Evolutionary conservation across 371 early-diverging fungal species (phyloP).

Genomic region (Umbelopsis sp.): DNA sequence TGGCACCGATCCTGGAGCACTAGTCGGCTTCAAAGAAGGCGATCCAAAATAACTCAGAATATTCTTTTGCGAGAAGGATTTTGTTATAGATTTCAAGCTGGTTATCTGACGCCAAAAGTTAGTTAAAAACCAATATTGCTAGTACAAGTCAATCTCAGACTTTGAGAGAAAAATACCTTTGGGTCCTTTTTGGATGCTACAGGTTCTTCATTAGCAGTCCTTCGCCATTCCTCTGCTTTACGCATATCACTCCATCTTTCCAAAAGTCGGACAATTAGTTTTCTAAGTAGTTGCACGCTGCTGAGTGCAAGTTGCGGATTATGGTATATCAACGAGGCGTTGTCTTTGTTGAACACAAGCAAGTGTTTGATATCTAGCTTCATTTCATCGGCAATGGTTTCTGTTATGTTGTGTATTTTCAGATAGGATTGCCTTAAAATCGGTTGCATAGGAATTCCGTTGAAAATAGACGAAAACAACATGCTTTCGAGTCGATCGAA

Average conservation of each 20-base stretch:
- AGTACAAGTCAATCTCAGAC: no score
- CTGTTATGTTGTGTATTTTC: conserved; percentile 32
- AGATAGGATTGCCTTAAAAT: conserved; percentile 36
- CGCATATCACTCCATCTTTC: conserved; percentile 39
- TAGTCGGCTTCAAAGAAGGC: conserved; percentile 35
- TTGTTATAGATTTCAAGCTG: conserved; percentile 51
- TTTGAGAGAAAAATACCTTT: background rate
- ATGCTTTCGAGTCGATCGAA: conserved; percentile 56
- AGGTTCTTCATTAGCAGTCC: conserved; percentile 31
- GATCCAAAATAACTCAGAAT: conserved; percentile 56
- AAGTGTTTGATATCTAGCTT: conserved; percentile 42
- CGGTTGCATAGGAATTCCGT: conserved; percentile 50
- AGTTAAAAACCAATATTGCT: no score
- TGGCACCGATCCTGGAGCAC: conserved; percentile 23
- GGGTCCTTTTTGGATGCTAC: conserved; percentile 22
- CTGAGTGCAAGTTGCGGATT: conserved; percentile 33
- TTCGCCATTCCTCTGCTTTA: conserved; percentile 37
- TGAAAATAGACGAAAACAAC: conserved; percentile 43
- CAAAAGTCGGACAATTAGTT: conserved; percentile 34
- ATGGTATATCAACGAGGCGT: conserved; percentile 44
- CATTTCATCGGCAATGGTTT: conserved; percentile 25
- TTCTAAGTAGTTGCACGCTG: conserved; percentile 40
- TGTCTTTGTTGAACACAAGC: conserved; percentile 40
- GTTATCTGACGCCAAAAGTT: conserved; percentile 18
- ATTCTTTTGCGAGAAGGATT: conserved; percentile 55